Evolutionary conservation across 148 eudicot genomes (phyloP), one percentile per base, ranked within the genome.

Genomic region (Camellia granthamiana): DNA sequence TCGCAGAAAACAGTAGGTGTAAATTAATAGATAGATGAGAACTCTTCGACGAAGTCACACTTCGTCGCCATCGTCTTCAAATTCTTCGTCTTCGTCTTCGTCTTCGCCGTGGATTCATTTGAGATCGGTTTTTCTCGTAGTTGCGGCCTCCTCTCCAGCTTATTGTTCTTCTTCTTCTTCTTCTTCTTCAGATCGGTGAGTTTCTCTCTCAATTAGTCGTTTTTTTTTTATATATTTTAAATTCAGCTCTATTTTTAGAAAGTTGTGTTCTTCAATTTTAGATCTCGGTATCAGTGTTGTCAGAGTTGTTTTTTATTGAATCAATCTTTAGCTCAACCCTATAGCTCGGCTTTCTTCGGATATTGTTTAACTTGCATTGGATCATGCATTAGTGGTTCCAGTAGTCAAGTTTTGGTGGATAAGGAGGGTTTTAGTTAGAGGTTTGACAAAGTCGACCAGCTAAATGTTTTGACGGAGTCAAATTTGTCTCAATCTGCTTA

Each of bases 51-150:
- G 97, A 82, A 91, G 90, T 76, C 92, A 88, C 69, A 92, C 93
- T 84, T 87, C 91, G 82, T 89, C 89, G 5, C 84, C 90, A 2
- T 86, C 92, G 67, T 83, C 83, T 60, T 81, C 97, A 79, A 85
- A 82, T 68, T 84, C 91, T 38, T 77, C 92, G 21, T 81, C 88
- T 23, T 78, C 89, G 5, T 81, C 91, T 13, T 79, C 97, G 7
- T 82, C 94, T 7, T 86, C 95, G 8, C 91, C 98, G 70, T 95
- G 98, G 98, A 84, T 91, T 83, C 95, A 93, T 64, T 89, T 95
- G 92, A 88, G 98, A 87, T 93, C 98, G 85, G 93, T 92, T 65
- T 83, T 95, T 15, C 87, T 91, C 78, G 85, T 95, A 9, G 97
- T 92, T 64, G 91, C 91, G 69, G 85, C 95, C 67, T 89, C 97